Evolutionary conservation across 495 filamentous ascomycete genomes (phyloP), one percentile per base, ranked within the genome.

Genomic region (Xylaria bambusicola): DNA sequence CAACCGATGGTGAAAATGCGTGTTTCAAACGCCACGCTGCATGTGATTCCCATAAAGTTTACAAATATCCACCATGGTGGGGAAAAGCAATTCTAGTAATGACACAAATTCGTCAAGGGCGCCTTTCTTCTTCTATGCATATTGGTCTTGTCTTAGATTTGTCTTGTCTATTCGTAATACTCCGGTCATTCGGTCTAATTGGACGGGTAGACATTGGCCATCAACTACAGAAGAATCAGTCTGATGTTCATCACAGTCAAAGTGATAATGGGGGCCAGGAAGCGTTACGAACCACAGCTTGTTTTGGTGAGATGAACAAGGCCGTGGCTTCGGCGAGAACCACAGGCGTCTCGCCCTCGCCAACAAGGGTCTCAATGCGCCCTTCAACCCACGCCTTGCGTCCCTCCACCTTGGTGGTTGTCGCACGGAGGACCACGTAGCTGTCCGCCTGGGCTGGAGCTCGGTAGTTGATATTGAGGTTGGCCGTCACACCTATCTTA

Each of bases 331-430:
- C 88, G 26, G 84, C 88, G 45, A 94, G 73, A 23, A 92, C 82
- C 10, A 82, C 67, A 9, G 88, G 86, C 38, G 81, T 81, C 66
- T 85, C 76, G 17, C 82, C 84, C 38, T 81, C 81, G 44, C 47
- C 55, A 0, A 85, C 84, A 12, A 97, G 78, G 21, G 91, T 88
- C 81, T 97, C 93, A 64, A 98, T 89, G 62, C 85, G 84, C 20
- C 91, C 95, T 74, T 92, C 87, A 6, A 97, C 93, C 93, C 93
- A 98, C 20, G 93, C 94, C 73, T 98, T 98, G 60, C 94, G 82
- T 6, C 94, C 95, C 70, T 98, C 93, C 8, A 92, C 90, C 77
- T 89, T 95, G 20, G 84, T 84, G 17, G 92, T 97, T 66, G 85
- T 84, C 18, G 91, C 95, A 53, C 82, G 82, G 45, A 98, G 73